Conservation (phyloP, 805 yeast genomes). For the Monosporozyma solicola region DNA sequence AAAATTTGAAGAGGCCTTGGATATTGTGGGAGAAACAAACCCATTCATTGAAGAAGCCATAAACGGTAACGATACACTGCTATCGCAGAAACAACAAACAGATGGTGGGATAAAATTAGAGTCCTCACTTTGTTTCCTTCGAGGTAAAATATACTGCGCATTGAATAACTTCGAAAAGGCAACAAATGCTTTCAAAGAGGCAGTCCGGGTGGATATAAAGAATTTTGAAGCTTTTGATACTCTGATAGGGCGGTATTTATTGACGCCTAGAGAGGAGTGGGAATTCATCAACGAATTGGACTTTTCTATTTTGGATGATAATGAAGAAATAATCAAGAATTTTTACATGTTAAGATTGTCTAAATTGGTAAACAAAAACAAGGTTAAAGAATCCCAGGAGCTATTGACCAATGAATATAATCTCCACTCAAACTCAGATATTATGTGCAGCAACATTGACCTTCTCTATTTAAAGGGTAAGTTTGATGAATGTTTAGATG, state of each 20-base stretch:
- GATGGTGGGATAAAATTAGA: conserved; percentile 86
- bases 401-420: conserved; percentile 64
- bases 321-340: conserved; percentile 68
- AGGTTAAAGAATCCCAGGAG: conserved; percentile 56
- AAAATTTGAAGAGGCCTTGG: conserved; percentile 82
- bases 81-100: conserved; percentile 8
- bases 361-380: conserved; percentile 53
- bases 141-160: conserved; percentile 76
- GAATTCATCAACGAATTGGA: conserved; percentile 59
- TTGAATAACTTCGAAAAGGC: conserved; percentile 82
- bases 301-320: conserved; percentile 53
- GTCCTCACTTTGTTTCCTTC: conserved; percentile 73
- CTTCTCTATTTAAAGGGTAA: conserved; percentile 64
- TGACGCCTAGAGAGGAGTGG: conserved; percentile 86
- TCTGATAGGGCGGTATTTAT: conserved; percentile 57
- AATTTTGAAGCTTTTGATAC: conserved; percentile 90
- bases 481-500: conserved; percentile 62
- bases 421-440: conserved; percentile 59
- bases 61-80: neutral
- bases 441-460: conserved; percentile 62
- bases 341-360: conserved; percentile 70
- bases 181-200: conserved; percentile 78
- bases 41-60: conserved; percentile 43
- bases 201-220: conserved; percentile 77
- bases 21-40: conserved; percentile 71